Percentiles rank a stretch among this genome's conserved stretches.
Evolutionary conservation across 768 basidiomycete species (phyloP).

Genomic region (Boletus vinaceobasis): DNA sequence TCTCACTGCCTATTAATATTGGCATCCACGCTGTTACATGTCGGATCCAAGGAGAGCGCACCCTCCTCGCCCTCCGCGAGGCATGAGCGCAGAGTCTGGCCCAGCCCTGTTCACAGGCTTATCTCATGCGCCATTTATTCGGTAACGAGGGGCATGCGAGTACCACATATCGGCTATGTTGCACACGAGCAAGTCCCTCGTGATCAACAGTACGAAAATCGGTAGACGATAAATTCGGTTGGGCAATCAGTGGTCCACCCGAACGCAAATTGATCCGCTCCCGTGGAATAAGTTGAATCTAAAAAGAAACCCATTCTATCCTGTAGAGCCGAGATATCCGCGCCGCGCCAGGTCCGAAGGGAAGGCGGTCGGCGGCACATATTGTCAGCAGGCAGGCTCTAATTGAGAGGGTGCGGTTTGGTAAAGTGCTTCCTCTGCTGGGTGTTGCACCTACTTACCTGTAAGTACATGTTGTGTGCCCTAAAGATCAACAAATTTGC

Average conservation of each 20-base stretch:
- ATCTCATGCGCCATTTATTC: neutral
- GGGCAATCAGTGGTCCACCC: neutral
- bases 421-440: conserved; percentile 18
- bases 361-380: neutral
- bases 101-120: neutral
- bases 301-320: neutral
- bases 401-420: conserved; percentile 25
- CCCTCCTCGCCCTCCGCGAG: neutral
- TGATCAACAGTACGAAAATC: neutral
- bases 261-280: conserved; percentile 11
- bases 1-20: conserved; percentile 10
- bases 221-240: neutral
- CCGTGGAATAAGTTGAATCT: neutral
- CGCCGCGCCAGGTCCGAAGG: conserved; percentile 3
- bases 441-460: conserved; percentile 11
- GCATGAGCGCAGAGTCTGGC: neutral
- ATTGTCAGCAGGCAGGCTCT: neutral
- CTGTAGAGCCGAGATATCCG: conserved; percentile 6
- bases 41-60: neutral
- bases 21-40: neutral
- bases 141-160: neutral
- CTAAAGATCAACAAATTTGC: conserved; percentile 27
- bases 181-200: conserved; percentile 3
- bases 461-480: conserved; percentile 20
- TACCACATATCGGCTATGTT: neutral